Base-by-base conservation (phyloP, 1,284 basidiomycete species). In the Naganishia sp. region DNA sequence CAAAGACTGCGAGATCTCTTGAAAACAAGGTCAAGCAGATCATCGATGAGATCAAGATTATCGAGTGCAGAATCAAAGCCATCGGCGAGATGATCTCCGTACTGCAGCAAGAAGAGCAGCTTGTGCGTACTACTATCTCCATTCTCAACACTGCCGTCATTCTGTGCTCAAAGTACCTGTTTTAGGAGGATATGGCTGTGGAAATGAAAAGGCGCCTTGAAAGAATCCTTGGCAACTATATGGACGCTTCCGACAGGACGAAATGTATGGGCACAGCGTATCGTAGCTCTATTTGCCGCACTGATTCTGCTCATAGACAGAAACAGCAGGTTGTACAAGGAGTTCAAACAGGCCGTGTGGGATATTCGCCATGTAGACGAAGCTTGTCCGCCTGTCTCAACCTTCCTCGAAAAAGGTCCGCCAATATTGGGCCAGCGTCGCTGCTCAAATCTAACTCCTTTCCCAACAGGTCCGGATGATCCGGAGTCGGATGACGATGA, bases 361-460 rank as follows among this genome's bases (percentile, higher is more conserved):
- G 87, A 90, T 74, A 85, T 86, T 5, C 82, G 86, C 72, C 82
- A 92, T 79, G 83, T 86, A 7, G 70, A 70, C 50, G 69, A 76
- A 61, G 83, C 86, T 6, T 90, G 91, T 82, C 90, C 90, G 49
- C 90, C 90, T 7, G 81, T 93, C 46, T 86, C 85, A 0, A 84
- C 87, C 42, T 84, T 90, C 69, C 84, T 94, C 39, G 83, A 85
- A 7, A 83, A 81, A 82, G 90, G 90, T 88, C 65, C 31, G 79
- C 15, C 33, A 6, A 48, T 36, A 13, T 36, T 9, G 6, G 39
- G 21, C 3, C 25, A 16, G 25, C 16, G 25, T 18, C n/a, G 23
- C 39, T 48, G 28, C 42, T 33, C 39, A 36, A 23, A 1, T 6
- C 18, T 52, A n/a, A 55, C 23, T 23, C 16, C 42, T 13, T 3